Evolutionary conservation across 345 rosid species (phyloP), one percentile per base, ranked within the genome.

Genomic region (Ceriops tagal): DNA sequence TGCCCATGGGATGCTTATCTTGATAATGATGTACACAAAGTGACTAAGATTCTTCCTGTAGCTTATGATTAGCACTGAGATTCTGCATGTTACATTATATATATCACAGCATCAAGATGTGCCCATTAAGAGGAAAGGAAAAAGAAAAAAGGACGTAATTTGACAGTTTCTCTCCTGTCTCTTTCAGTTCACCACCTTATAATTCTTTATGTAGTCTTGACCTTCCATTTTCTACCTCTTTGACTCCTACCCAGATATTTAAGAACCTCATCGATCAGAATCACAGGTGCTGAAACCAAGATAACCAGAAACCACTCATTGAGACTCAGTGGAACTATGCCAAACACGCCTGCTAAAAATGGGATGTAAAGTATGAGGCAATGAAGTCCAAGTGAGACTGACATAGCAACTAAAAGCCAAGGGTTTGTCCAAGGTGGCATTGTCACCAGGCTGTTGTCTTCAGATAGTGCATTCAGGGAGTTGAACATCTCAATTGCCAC

Each of bases 401-500:
- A 75, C 97, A 91, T 89, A 26, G 98, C 97, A 72, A 85, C 85
- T 78, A 93, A 73, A 66, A 93, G 97, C 91, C 91, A 93, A 27
- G 95, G 96, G 74, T 91, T 91, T 69, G 79, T 87, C 97, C 98
- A 89, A 4, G 96, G 98, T 35, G 96, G 96, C 95, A 91, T 83
- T 3, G 49, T 86, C 15, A 93, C 59, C 80, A 91, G 78, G 80
- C 97, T 93, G 71, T 78, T 83, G 71, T 93, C 89, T 82, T 93
- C 97, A 8, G 98, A 93, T 62, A 93, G 85, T 0, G 97, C 96
- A 28, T 93, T 93, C 74, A 93, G 72, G 22, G 97, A 89, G 78
- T 91, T 93, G 78, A 91, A 88, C 98, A 91, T 85, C 80, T 91
- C 98, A 27, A 91, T 93, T 1, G 92, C 90, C 69, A 91, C 98